Evolutionary conservation across 176 grass and related monocot genomes (phyloP).

Genomic region (Carex kokanica): DNA sequence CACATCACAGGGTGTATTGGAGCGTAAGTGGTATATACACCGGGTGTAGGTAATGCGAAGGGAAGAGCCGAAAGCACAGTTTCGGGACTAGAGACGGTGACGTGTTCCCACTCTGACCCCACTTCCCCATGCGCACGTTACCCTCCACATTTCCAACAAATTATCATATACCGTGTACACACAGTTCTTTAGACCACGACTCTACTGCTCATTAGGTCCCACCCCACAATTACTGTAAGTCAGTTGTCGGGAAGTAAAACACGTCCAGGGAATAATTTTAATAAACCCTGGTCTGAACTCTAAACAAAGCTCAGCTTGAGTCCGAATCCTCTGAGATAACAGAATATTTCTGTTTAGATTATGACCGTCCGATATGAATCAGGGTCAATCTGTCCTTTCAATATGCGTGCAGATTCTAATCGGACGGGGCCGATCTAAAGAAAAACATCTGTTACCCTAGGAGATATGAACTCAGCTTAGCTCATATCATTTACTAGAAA

Average conservation of each 20-base stretch:
- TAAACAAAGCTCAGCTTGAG: not conserved
- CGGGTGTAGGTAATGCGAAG: not conserved
- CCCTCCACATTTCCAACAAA: constrained; percentile 13
- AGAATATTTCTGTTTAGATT: too few species aligned
- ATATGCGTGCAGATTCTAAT: too few species aligned
- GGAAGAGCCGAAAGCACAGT: constrained; percentile 17
- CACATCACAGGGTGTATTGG: not conserved
- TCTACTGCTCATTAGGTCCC: not conserved
- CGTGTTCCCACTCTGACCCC: constrained; percentile 23
- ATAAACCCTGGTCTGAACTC: not conserved
- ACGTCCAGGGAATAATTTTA: not conserved
- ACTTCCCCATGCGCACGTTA: constrained; percentile 38
- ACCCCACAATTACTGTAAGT: not conserved
- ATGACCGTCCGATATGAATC: too few species aligned
- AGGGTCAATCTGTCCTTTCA: too few species aligned
- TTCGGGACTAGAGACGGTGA: constrained; percentile 8
- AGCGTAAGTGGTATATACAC: not conserved
- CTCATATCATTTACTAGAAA: not conserved
- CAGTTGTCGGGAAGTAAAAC: not conserved
- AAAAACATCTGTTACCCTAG: too few species aligned
- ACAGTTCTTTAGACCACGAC: constrained; percentile 27
- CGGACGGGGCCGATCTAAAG: too few species aligned
- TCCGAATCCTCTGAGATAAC: too few species aligned
- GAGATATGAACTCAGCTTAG: not conserved
- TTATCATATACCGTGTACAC: constrained; percentile 8